Conservation (phyloP, 2,329 filamentous ascomycete species). For the Sarocladiaceae sp. region DNA sequence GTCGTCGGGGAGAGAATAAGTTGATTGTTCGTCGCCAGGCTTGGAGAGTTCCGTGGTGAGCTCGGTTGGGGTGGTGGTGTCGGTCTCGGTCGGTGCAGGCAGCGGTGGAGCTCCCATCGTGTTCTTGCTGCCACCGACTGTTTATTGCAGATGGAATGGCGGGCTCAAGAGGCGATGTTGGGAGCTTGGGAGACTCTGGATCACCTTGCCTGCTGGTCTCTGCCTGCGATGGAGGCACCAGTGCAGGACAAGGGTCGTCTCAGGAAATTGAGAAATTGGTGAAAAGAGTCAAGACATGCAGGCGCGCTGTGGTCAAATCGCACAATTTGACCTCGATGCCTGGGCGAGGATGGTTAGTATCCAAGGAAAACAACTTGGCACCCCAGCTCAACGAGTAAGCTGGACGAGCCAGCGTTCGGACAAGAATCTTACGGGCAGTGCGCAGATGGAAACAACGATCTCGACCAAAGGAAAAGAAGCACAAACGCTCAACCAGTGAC, state of each 20-base stretch:
- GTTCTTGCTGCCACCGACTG: constrained; percentile 15
- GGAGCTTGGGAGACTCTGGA: not conserved
- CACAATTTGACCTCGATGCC: not conserved
- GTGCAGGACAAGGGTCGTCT: constrained; percentile 8
- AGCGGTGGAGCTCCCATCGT: constrained; percentile 60
- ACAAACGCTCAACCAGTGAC: not conserved
- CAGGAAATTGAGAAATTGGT: not conserved
- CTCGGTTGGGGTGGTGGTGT: constrained; percentile 57
- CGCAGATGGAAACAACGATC: too few species aligned
- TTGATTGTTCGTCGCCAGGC: constrained; percentile 62
- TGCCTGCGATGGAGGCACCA: constrained; percentile 2
- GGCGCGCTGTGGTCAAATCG: not conserved
- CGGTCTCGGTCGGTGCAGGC: constrained; percentile 72
- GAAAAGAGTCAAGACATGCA: constrained; percentile 2
- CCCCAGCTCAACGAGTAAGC: too few species aligned
- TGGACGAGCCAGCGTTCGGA: too few species aligned
- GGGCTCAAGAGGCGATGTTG: not conserved
- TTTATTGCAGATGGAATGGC: too few species aligned
- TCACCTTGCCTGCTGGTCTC: constrained; percentile 7
- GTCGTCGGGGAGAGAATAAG: constrained; percentile 77
- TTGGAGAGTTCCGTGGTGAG: constrained; percentile 60
- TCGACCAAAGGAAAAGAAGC: not conserved
- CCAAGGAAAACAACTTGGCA: constrained; percentile 3
- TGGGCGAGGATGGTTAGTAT: not conserved
- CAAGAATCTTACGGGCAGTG: too few species aligned